Evolutionary conservation across 768 basidiomycete species (phyloP).

Genomic region (Cyclocybe cylindracea): DNA sequence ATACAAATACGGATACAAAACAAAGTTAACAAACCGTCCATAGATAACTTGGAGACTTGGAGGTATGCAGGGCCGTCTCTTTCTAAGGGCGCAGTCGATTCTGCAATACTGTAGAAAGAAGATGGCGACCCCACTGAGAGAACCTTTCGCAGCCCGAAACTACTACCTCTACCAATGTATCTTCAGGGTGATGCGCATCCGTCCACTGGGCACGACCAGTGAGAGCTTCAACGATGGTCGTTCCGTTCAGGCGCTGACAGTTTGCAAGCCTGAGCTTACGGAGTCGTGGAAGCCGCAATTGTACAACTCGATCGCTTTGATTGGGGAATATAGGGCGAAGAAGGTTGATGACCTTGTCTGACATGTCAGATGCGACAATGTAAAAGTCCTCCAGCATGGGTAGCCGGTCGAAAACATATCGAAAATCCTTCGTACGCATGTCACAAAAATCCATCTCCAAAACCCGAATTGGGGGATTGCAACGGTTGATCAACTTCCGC

Average conservation of each 20-base stretch:
- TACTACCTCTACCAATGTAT: conserved; percentile 33
- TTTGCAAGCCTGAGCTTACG: conserved; percentile 53
- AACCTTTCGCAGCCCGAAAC: conserved; percentile 42
- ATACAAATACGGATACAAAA: too few species aligned
- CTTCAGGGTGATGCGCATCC: conserved; percentile 24
- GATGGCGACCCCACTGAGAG: conserved; percentile 25
- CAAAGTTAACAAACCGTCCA: too few species aligned
- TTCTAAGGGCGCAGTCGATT: conserved; percentile 22
- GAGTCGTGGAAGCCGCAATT: conserved; percentile 57
- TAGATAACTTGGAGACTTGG: too few species aligned
- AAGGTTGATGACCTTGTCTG: conserved; percentile 64
- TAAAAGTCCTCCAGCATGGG: conserved; percentile 58
- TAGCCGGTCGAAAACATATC: conserved; percentile 62
- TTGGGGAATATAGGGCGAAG: conserved; percentile 43
- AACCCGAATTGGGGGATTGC: conserved; percentile 60
- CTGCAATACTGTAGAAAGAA: conserved; percentile 28
- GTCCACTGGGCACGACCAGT: conserved; percentile 45
- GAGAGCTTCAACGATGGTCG: conserved; percentile 55
- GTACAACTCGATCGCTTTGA: conserved; percentile 15
- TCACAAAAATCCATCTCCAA: conserved; percentile 83
- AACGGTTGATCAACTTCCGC: conserved; percentile 61
- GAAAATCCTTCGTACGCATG: conserved; percentile 83
- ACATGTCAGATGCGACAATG: conserved; percentile 83
- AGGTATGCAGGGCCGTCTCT: too few species aligned
- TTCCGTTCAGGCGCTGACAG: conserved; percentile 65